A percentile compares a stretch with the other conserved stretches of the same genome.
phyloP scores from a whole-genome alignment of 371 early-diverging fungal genomes.

The Quaeritorhiza haematococci region DNA sequence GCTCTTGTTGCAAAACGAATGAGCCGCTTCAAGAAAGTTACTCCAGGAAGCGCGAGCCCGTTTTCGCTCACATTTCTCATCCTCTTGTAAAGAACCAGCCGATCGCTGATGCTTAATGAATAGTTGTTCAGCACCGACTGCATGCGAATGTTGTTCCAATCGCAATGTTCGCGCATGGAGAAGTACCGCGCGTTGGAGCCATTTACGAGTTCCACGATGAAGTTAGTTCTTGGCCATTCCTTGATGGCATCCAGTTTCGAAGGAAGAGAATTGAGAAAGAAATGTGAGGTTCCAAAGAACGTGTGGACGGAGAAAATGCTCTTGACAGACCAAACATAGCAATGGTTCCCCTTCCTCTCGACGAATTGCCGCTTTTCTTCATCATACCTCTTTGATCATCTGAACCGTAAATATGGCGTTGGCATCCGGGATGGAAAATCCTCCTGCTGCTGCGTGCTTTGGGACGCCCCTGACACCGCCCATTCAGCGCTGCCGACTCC shows the following conservation, averaged over 20 bases:
- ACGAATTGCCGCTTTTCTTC: no score
- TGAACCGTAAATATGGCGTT: slow-evolving; percentile 39
- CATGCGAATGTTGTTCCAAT: slow-evolving; percentile 35
- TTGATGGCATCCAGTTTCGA: no score
- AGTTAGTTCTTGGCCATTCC: slow-evolving; percentile 39
- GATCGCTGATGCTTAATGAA: slow-evolving; percentile 30
- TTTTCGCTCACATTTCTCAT: slow-evolving; percentile 25
- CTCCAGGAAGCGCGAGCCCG: slow-evolving; percentile 3
- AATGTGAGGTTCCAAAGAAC: neutral
- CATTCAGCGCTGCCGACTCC: neutral
- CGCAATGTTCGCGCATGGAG: slow-evolving; percentile 18
- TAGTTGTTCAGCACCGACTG: slow-evolving; percentile 41
- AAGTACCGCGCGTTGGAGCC: slow-evolving; percentile 42
- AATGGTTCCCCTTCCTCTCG: neutral
- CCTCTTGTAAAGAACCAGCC: slow-evolving; percentile 33
- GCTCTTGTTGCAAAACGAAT: slow-evolving; percentile 14
- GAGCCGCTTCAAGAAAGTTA: slow-evolving; percentile 20
- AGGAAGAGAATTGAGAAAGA: no score
- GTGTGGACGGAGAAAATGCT: neutral
- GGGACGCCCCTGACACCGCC: neutral
- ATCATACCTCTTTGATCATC: slow-evolving; percentile 37
- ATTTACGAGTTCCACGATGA: slow-evolving; percentile 35
- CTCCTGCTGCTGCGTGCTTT: no score
- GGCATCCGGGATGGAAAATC: slow-evolving; percentile 27
- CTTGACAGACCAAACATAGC: neutral